Percentiles rank a stretch among this genome's conserved stretches.
Conservation (phyloP, 2,329 filamentous ascomycete species). For the Phialemonium atrogriseum region DNA sequence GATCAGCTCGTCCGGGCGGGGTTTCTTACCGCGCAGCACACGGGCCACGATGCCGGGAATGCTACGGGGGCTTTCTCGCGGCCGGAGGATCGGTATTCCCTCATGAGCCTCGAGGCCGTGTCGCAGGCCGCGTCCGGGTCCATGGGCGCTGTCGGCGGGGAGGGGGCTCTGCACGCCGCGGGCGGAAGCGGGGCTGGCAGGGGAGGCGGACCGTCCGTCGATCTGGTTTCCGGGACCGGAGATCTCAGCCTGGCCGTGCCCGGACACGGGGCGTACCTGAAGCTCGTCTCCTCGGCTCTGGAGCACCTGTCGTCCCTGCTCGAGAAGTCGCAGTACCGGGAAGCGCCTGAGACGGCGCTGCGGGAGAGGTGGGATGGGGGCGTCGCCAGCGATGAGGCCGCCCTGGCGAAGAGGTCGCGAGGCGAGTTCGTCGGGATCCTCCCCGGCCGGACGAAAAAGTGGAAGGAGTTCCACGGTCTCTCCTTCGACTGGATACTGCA, state of each 20-base stretch:
- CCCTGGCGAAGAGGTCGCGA: constrained; percentile 34
- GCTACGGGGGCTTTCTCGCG: constrained; percentile 30
- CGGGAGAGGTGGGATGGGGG: constrained; percentile 66
- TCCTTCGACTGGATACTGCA: constrained; percentile 64
- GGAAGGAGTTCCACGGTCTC: constrained; percentile 63
- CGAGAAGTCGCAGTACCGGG: constrained; percentile 49
- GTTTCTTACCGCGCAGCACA: constrained; percentile 50
- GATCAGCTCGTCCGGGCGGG: constrained; percentile 56
- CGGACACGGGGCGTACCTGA: constrained; percentile 58
- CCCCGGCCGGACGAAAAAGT: constrained; percentile 56
- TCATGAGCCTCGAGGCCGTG: constrained; percentile 54
- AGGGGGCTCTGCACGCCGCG: constrained; percentile 53
- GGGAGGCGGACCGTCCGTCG: constrained; percentile 15
- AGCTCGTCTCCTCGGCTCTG: constrained; percentile 53
- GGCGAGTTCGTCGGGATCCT: constrained; percentile 49
- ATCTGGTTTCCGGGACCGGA: constrained; percentile 6
- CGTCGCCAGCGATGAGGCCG: constrained; percentile 27
- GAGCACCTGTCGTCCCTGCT: constrained; percentile 54
- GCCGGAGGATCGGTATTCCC: constrained; percentile 44
- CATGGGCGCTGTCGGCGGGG: constrained; percentile 59
- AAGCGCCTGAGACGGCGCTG: constrained; percentile 54
- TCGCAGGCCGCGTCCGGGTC: constrained; percentile 61
- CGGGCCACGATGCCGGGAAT: constrained; percentile 22
- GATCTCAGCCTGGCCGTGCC: constrained; percentile 55
- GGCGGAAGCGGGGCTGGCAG: constrained; percentile 44